A percentile compares a stretch with the other conserved stretches of the same genome.
These are phyloP conservation scores for Paramecium tetraurelia DNA, from an alignment of 73 alveolate species.

Conservation along the genomic window DNA sequence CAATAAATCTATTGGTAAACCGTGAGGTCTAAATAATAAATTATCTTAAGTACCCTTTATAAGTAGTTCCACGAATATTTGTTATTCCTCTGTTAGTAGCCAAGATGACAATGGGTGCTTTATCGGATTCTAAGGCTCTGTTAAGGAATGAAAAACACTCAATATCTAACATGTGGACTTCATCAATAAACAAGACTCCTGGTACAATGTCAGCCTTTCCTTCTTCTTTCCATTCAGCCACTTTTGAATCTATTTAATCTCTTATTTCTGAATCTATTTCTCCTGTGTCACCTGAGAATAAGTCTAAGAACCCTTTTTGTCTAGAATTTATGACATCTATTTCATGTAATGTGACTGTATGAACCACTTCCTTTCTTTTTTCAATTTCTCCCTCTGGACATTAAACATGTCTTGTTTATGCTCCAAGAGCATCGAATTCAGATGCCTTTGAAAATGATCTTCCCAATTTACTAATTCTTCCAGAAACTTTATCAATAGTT, in stretches of 20 bases:
- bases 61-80: slow-evolving; percentile 96
- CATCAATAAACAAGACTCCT: slow-evolving; percentile 96
- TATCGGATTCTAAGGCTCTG: slow-evolving; percentile 93
- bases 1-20: slow-evolving; percentile 87
- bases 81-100: slow-evolving; percentile 99
- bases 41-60: slow-evolving; percentile 51
- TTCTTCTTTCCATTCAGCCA: slow-evolving; percentile 99
- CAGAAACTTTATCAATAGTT: slow-evolving; percentile 96
- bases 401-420: slow-evolving; percentile 95
- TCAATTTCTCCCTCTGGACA: slow-evolving; percentile 99
- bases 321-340: slow-evolving; percentile 97
- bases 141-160: slow-evolving; percentile 98
- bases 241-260: slow-evolving; percentile 96
- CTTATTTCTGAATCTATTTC: slow-evolving; percentile 94
- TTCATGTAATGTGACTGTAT: slow-evolving; percentile 98
- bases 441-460: slow-evolving; percentile 92
- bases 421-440: slow-evolving; percentile 96
- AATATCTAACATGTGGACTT: slow-evolving; percentile 99
- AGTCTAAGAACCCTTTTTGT: slow-evolving; percentile 96
- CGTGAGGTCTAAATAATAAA: slow-evolving; percentile 85
- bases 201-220: slow-evolving; percentile 98
- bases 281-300: slow-evolving; percentile 98
- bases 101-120: slow-evolving; percentile 98
- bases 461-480: slow-evolving; percentile 95
- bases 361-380: slow-evolving; percentile 98